phyloP scores from a whole-genome alignment of 1,139 yeast genomes.

The Trichomonascaceae sp. region DNA sequence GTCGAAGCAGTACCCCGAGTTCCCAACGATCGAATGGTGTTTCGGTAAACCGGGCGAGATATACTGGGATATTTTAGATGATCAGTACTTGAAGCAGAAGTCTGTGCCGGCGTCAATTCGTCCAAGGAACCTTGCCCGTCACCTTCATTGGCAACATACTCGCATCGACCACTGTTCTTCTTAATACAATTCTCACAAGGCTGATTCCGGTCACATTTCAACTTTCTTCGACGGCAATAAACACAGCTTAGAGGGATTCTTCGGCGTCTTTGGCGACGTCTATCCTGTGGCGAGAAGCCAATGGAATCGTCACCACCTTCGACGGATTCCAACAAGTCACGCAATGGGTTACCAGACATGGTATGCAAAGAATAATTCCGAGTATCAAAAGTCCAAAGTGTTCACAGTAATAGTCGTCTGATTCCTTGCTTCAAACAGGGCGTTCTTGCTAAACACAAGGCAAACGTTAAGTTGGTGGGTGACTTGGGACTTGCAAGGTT shows the following conservation, averaged over 20 bases:
- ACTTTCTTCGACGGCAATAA: conserved; percentile 30
- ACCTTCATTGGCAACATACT: conserved; percentile 11
- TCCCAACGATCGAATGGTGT: background rate
- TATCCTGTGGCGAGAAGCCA: conserved; percentile 4
- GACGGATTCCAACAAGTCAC: background rate
- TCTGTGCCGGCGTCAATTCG: background rate
- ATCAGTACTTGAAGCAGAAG: background rate
- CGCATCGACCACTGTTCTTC: conserved; percentile 26
- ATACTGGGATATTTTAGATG: background rate
- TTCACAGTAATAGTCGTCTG: background rate
- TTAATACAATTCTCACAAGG: conserved; percentile 33
- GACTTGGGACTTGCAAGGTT: background rate
- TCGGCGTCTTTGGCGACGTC: conserved; percentile 6
- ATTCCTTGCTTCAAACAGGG: background rate
- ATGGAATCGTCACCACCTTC: background rate
- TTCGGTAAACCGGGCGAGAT: background rate
- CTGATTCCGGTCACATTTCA: conserved; percentile 32
- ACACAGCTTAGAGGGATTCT: conserved; percentile 12
- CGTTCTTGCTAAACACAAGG: background rate
- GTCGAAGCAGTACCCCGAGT: background rate
- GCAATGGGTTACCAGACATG: background rate
- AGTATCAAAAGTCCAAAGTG: background rate
- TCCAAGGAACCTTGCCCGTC: conserved; percentile 2
- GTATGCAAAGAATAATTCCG: background rate
- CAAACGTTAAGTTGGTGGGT: background rate